These are phyloP conservation scores for Exserohilum turcica DNA, from an alignment of 2,329 filamentous ascomycete genomes.

Conservation along the genomic window DNA sequence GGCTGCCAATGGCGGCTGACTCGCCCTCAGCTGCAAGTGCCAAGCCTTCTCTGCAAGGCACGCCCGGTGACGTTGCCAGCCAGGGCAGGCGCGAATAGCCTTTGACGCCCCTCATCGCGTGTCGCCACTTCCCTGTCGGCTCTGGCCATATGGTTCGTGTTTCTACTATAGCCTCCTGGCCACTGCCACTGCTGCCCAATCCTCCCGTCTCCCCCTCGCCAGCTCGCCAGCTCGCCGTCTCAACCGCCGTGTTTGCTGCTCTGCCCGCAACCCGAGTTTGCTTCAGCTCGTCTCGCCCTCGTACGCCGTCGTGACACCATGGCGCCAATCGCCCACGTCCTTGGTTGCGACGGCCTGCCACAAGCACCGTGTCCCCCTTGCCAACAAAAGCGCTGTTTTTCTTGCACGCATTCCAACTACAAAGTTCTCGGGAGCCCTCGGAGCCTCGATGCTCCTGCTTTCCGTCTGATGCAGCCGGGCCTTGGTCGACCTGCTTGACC, in stretches of 20 bases:
- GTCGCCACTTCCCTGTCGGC: background rate
- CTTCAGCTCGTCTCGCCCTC: background rate
- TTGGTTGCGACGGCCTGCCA: constrained; percentile 1
- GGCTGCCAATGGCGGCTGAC: background rate
- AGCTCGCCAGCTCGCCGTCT: background rate
- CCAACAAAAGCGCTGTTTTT: background rate
- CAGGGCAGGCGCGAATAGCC: background rate
- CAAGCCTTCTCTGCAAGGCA: background rate
- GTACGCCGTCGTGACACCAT: constrained; percentile 1
- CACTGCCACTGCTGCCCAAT: too few species aligned
- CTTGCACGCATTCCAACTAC: too few species aligned
- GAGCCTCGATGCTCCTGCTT: background rate
- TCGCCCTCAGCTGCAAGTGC: too few species aligned
- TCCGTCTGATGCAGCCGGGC: background rate
- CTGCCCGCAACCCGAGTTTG: constrained; percentile 1
- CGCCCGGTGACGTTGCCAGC: background rate
- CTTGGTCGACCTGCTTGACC: background rate
- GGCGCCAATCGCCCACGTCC: background rate
- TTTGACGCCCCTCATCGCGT: background rate
- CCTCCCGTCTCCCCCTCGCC: background rate
- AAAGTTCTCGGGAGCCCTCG: too few species aligned
- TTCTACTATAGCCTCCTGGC: too few species aligned
- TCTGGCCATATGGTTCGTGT: background rate
- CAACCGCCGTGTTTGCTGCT: constrained; percentile 1
- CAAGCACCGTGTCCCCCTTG: background rate